These are phyloP conservation scores for Euphorbia celastroides DNA, from an alignment of 441 rosid species.

Conservation along the genomic window DNA sequence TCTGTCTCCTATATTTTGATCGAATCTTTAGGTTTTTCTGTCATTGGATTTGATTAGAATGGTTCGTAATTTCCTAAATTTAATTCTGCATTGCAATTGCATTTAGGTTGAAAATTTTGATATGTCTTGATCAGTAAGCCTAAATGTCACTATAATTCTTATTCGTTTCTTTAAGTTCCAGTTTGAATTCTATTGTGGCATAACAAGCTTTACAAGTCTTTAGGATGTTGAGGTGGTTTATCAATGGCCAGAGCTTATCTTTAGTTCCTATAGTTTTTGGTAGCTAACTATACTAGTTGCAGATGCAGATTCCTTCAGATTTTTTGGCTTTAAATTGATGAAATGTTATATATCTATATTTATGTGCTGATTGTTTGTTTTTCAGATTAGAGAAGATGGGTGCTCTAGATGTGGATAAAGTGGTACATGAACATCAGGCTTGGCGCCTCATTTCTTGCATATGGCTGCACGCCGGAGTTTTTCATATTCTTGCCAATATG, in stretches of 20 bases:
- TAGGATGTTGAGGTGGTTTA: background rate
- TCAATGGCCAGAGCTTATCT: background rate
- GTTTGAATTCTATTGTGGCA: background rate
- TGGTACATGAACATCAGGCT: constrained; percentile 45
- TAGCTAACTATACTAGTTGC: too few species aligned
- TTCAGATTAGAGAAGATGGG: constrained; percentile 79
- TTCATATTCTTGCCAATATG: constrained; percentile 92
- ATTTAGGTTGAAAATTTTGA: background rate
- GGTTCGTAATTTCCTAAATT: background rate
- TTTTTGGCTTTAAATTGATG: background rate
- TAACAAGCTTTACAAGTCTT: background rate
- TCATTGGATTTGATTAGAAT: background rate
- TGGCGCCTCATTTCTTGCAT: constrained; percentile 86
- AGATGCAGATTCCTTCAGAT: background rate
- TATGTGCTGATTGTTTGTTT: constrained; percentile 8
- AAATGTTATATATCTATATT: background rate
- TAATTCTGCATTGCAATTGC: background rate
- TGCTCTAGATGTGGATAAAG: constrained; percentile 48
- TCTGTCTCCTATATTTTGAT: background rate
- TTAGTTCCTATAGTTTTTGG: background rate
- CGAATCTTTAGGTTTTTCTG: background rate
- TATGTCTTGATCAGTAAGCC: background rate
- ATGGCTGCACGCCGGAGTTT: constrained; percentile 93
- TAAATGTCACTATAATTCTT: background rate
- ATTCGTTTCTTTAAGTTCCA: background rate